phyloP scores from a whole-genome alignment of 2,329 filamentous ascomycete genomes.

The Neonectria coccinea region DNA sequence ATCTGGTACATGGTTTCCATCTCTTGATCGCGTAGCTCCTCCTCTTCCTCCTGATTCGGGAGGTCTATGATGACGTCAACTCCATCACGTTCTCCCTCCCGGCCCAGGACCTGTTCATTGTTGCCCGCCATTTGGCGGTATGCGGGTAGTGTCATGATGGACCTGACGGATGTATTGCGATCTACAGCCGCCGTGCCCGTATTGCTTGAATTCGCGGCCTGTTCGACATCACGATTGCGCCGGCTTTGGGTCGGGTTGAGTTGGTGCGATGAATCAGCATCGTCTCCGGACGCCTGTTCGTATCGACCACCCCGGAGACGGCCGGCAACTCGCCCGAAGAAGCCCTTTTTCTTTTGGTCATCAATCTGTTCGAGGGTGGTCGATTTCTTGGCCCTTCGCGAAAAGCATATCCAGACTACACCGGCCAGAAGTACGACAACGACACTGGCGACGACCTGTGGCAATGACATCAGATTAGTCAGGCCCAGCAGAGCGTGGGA shows the following conservation, averaged over 20 bases:
- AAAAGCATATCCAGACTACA: conserved; percentile 33
- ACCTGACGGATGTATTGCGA: conserved; percentile 86
- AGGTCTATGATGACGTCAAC: conserved; percentile 92
- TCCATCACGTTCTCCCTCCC: conserved; percentile 91
- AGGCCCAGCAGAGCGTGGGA: not conserved
- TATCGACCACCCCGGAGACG: conserved; percentile 41
- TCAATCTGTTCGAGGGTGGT: conserved; percentile 3
- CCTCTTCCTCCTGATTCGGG: conserved; percentile 83
- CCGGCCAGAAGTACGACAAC: conserved; percentile 27
- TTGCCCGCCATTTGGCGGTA: conserved; percentile 81
- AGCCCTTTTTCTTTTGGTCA: conserved; percentile 35
- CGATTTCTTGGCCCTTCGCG: conserved; percentile 34
- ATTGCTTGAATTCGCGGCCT: conserved; percentile 32
- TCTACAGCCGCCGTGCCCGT: conserved; percentile 66
- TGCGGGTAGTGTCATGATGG: conserved; percentile 92
- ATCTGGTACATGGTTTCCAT: conserved; percentile 96
- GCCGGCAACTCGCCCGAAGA: conserved; percentile 37
- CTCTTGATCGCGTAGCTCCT: conserved; percentile 82
- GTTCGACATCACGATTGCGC: conserved; percentile 33
- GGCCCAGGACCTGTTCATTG: conserved; percentile 83
- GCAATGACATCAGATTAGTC: conserved; percentile 13
- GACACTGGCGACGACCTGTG: conserved; percentile 38
- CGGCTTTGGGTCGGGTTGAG: conserved; percentile 38
- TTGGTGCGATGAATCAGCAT: conserved; percentile 45
- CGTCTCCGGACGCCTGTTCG: conserved; percentile 48